These are phyloP conservation scores for Buddleja alternifolia DNA, from an alignment of 257 asterid species.

Conservation along the genomic window DNA sequence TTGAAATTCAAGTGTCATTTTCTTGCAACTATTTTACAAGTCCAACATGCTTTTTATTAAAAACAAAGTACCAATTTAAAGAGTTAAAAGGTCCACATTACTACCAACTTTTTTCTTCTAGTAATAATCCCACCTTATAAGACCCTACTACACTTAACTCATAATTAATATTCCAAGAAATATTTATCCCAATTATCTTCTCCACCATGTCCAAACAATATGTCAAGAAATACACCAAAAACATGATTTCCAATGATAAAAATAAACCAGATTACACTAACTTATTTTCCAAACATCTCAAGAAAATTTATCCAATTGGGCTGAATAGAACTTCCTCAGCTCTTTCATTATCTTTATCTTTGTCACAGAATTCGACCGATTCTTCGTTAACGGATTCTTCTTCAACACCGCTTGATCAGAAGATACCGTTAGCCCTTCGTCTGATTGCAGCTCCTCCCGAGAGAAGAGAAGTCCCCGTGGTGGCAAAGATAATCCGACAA, in stretches of 20 bases:
- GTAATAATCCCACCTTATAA: background rate
- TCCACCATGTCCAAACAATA: background rate
- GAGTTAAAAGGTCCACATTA: background rate
- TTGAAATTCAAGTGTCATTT: constrained; percentile 35
- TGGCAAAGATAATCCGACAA: constrained; percentile 39
- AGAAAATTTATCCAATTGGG: constrained; percentile 76
- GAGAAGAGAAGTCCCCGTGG: constrained; percentile 33
- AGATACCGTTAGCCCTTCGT: constrained; percentile 58
- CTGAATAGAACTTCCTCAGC: constrained; percentile 61
- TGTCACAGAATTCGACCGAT: constrained; percentile 77
- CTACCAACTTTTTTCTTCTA: background rate
- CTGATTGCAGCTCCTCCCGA: constrained; percentile 44
- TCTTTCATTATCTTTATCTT: constrained; percentile 64
- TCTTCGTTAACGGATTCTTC: constrained; percentile 65
- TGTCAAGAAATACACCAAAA: background rate
- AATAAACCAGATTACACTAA: constrained; percentile 19
- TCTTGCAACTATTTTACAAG: constrained; percentile 31
- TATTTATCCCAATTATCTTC: background rate
- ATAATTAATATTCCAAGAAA: background rate
- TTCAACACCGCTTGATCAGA: constrained; percentile 52
- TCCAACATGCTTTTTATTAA: background rate
- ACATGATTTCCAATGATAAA: background rate
- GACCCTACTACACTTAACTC: background rate
- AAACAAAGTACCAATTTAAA: no score
- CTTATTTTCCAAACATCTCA: constrained; percentile 56